Percentiles rank a stretch among this genome's conserved stretches.
Conservation (phyloP, 2,329 filamentous ascomycete species). For the Fusarium solani-melongenae region DNA sequence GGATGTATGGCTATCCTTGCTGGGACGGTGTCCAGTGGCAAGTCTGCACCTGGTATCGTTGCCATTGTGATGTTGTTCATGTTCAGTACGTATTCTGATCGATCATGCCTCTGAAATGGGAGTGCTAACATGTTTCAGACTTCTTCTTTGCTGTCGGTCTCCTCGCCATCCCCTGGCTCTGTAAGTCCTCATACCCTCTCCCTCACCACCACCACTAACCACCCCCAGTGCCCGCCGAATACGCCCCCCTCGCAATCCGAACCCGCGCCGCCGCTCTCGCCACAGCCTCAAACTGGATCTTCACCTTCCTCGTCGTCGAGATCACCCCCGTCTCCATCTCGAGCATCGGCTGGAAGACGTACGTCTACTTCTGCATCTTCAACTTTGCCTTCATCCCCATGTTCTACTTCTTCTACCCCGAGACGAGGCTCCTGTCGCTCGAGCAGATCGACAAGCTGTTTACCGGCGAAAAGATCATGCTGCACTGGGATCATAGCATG, state of each 20-base stretch:
- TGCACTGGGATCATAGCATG: conserved; percentile 49
- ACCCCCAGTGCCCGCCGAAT: conserved; percentile 53
- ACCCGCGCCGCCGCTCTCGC: conserved; percentile 52
- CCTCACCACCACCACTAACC: conserved; percentile 7
- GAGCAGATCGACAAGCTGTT: conserved; percentile 61
- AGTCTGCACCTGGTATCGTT: conserved; percentile 53
- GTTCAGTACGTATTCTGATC: conserved; percentile 41
- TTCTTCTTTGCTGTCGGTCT: conserved; percentile 56
- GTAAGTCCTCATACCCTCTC: conserved; percentile 35
- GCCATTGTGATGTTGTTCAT: conserved; percentile 58
- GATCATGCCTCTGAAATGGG: no score
- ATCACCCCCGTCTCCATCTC: conserved; percentile 52
- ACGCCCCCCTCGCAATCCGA: conserved; percentile 53
- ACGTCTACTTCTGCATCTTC: conserved; percentile 52
- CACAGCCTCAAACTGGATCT: conserved; percentile 52
- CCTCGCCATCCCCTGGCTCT: conserved; percentile 52
- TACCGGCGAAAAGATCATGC: conserved; percentile 46
- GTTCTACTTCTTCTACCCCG: conserved; percentile 61
- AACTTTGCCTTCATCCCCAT: conserved; percentile 54
- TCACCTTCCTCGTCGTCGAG: conserved; percentile 52
- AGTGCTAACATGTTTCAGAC: conserved; percentile 30
- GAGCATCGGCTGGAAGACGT: conserved; percentile 52
- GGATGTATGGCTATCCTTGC: conserved; percentile 59
- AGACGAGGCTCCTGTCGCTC: conserved; percentile 59
- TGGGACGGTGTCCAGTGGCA: conserved; percentile 54